A percentile compares a stretch with the other conserved stretches of the same genome.
phyloP scores from a whole-genome alignment of 257 asterid species.

The Solanum okadae region DNA sequence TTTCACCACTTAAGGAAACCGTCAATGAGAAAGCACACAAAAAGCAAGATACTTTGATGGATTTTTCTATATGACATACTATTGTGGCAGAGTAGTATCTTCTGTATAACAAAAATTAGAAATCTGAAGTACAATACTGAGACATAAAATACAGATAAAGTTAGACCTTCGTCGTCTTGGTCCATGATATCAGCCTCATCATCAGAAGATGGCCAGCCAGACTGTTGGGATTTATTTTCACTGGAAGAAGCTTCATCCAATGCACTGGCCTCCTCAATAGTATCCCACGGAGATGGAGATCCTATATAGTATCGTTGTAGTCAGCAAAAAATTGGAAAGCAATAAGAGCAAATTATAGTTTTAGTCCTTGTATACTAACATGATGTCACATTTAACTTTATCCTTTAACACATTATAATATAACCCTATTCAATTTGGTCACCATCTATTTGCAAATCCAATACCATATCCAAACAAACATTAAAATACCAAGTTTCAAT shows the following conservation, averaged over 20 bases:
- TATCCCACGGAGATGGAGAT: conserved; percentile 53
- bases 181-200: conserved; percentile 80
- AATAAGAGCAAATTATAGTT: conserved; percentile 2
- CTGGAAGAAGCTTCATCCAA: conserved; percentile 77
- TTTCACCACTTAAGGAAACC: not conserved
- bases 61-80: not conserved
- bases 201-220: conserved; percentile 86
- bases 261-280: conserved; percentile 46
- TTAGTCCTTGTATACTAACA: not conserved
- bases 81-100: not conserved
- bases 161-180: conserved; percentile 44
- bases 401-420: not conserved
- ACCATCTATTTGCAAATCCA: not conserved
- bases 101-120: not conserved
- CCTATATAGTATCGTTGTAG: conserved; percentile 30
- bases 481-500: not conserved
- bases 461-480: not conserved
- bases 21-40: not conserved
- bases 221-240: conserved; percentile 33
- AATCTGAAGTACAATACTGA: not conserved
- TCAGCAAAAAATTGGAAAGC: not conserved
- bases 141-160: not conserved
- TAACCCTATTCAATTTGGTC: not conserved
- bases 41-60: not conserved
- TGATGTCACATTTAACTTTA: not conserved